Conservation (phyloP, 2,329 filamentous ascomycete genomes). For the Zasmidium citrigriseum region DNA sequence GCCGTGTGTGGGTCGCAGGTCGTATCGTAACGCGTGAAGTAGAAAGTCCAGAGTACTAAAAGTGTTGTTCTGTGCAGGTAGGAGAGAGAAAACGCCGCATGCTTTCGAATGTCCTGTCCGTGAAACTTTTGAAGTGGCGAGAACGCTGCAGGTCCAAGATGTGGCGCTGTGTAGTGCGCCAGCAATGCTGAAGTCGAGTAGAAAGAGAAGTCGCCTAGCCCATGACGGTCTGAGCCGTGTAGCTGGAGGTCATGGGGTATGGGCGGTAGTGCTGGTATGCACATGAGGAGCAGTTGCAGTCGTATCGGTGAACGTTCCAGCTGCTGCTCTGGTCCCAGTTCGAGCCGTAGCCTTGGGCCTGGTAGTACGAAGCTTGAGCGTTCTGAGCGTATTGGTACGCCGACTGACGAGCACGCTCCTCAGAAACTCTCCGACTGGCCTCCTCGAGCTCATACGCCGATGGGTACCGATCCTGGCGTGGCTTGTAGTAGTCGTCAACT, state of each 20-base stretch:
- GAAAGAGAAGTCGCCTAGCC: slow-evolving; percentile 24
- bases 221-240: slow-evolving; percentile 38
- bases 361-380: slow-evolving; percentile 30
- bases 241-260: slow-evolving; percentile 34
- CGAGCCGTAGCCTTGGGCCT: slow-evolving; percentile 30
- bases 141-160: slow-evolving; percentile 14
- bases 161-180: not conserved
- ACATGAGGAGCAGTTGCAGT: slow-evolving; percentile 38
- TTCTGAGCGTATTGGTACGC: slow-evolving; percentile 31
- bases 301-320: slow-evolving; percentile 37
- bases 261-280: slow-evolving; percentile 37
- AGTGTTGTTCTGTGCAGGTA: slow-evolving; percentile 8
- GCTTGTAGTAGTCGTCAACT: slow-evolving; percentile 36
- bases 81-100: slow-evolving; percentile 7
- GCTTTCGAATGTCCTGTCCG: slow-evolving; percentile 10
- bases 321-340: slow-evolving; percentile 34
- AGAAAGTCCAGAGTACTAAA: not conserved
- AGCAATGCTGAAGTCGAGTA: not conserved
- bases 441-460: slow-evolving; percentile 36
- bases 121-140: slow-evolving; percentile 15
- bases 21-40: slow-evolving; percentile 3
- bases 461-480: slow-evolving; percentile 32
- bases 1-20: not conserved
- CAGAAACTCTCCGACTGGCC: slow-evolving; percentile 32
- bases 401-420: slow-evolving; percentile 34